phyloP scores from a whole-genome alignment of 345 rosid genomes.

The Xanthoceras sorbifolium region DNA sequence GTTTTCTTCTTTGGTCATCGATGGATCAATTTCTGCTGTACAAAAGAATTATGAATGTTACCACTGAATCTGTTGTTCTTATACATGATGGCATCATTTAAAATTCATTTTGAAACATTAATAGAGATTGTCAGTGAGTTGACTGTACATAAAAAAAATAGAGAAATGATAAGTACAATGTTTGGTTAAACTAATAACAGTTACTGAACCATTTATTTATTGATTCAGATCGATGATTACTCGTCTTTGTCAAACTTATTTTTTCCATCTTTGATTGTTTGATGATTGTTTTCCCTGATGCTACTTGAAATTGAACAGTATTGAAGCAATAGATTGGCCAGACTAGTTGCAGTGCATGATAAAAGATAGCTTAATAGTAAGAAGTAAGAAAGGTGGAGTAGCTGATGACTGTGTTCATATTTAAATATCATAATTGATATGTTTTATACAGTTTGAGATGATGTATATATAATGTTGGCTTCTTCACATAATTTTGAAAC shows the following conservation, averaged over 20 bases:
- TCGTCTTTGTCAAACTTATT: background rate
- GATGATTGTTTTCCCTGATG: no score
- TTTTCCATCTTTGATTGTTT: background rate
- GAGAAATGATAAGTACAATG: background rate
- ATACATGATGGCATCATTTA: background rate
- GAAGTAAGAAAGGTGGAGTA: background rate
- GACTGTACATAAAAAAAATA: background rate
- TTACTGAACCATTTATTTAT: background rate
- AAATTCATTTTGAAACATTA: background rate
- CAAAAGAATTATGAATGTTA: background rate
- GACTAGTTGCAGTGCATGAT: background rate
- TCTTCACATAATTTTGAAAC: background rate
- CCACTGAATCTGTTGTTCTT: background rate
- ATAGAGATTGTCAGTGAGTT: background rate
- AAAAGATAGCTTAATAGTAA: background rate
- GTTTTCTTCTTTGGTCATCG: conserved; percentile 1
- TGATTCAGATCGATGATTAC: background rate
- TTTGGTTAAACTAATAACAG: background rate
- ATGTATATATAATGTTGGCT: background rate
- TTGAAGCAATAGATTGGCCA: background rate
- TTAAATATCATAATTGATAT: no score
- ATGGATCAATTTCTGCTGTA: background rate
- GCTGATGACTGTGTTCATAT: background rate
- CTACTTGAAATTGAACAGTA: background rate
- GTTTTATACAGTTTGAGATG: background rate